Evolutionary conservation across 805 yeast species (phyloP), one percentile per base, ranked within the genome.

Genomic region (Kluyveromyces siamensis): DNA sequence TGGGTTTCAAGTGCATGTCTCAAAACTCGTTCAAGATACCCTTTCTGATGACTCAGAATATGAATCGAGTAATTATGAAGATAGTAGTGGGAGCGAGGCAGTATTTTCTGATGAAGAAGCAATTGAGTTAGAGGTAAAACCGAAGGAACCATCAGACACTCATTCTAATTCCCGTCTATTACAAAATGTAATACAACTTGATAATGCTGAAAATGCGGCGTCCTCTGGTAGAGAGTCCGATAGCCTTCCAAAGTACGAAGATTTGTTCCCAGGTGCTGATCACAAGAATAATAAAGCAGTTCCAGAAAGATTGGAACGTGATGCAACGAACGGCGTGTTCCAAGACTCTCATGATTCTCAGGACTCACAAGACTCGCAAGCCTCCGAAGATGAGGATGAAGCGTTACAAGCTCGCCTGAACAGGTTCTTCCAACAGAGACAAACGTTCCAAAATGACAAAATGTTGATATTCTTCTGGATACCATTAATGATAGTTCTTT

Each of bases 401-500:
- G 62, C 61, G 6, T 40, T 62, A 16, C 75, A 70, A 44, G 65
- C 63, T 27, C 59, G 63, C 41, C 64, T 69, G 43, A 66, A 65
- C 55, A 60, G 62, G 52, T 69, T 70, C 53, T 70, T 70, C 59
- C 70, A 67, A 52, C 72, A 72, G 52, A 71, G 71, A 51, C 71
- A 70, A 55, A 73, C 72, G 45, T 69, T 77, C 50, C 69, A 68
- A 56, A 84, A 87, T 58, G 97, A 90, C 66, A 83, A 79, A 60
- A 84, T 88, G 87, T 72, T 90, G 53, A 69, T 87, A 52, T 87
- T 90, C 63, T 89, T 90, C 75, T 90, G 97, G 97, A 68, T 89
- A 50, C 97, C 97, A 13, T 75, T 86, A 37, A 68, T 87, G 46
- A 56, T 83, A 18, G 62, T 86, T 33, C 65, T 82, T 16, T 68